Base-by-base conservation (phyloP, 2,329 filamentous ascomycete genomes). In the Exophiala alcalophila region DNA sequence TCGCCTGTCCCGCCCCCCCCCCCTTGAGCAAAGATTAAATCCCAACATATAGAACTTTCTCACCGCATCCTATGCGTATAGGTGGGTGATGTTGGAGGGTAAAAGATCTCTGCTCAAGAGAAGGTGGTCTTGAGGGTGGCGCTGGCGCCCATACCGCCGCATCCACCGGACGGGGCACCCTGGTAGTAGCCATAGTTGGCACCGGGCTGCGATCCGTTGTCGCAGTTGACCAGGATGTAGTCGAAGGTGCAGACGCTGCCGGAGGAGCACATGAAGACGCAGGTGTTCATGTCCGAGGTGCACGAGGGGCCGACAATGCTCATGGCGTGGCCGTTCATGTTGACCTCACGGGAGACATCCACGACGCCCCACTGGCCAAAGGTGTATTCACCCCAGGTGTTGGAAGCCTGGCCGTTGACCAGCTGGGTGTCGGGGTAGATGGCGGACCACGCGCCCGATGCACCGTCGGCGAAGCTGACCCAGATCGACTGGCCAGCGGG, bases 311-410 rank as follows among this genome's bases (percentile, higher is more conserved):
- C 46, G 24, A 53, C 48, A 27, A 54, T 54, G 50, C 41, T 50
- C 41, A 57, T 51, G 28, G 35, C 21, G 25, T 52, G 44, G 18
- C 54, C 54, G 45, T 40, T 50, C 54, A 57, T 57, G 50, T 57
- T 57, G 52, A 53, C 50, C 27, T 57, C 54, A 14, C 54, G 52
- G 2, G 50, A 53, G 15, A 57, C 54, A 27, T 57, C 52, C 27
- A 53, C 52, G 5, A 52, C 50, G 24, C 52, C 47, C 24, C 42
- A 57, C 20, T 49, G 34, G 8, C 47, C 43, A 33, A 57, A 57
- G 23, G 54, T 57, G 43, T 44, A 54, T 29, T 57, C 54, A 26
- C 50, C 50, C 54, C 54, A 57, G 31, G 54, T 55, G 32, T 57
- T 50, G 46, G 36, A 49, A 19, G 48, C 39, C 28, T 57, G 54